Evolutionary conservation across 2,329 filamentous ascomycete species (phyloP), one percentile per base, ranked within the genome.

Genomic region (Hypoxylon sp.): DNA sequence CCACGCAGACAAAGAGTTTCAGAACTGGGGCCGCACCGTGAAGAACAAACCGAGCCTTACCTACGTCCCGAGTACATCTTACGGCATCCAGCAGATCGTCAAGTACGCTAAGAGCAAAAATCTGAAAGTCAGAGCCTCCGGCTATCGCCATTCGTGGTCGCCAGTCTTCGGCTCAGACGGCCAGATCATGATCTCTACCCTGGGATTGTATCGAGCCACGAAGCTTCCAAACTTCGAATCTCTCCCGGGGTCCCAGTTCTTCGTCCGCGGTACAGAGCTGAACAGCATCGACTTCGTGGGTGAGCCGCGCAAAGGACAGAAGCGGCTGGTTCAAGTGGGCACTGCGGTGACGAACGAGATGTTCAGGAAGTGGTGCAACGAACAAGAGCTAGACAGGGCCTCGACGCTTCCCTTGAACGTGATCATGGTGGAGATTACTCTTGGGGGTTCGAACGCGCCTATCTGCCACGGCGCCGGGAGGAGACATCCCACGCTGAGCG

Each of bases 381-480:
- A 69, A 2, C 73, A 75, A 45, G 70, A 76, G 18, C 71, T 73
- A 15, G 77, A 57, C 15, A 48, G 27, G n/a, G 54, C 54, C 43
- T 57, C 75, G 72, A 72, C 75, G 0, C 63, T 80, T 17, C 77
- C 79, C 1, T 68, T 78, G 15, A 78, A 81, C 62, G 75, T 79
- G 18, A 78, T 80, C 56, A 73, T 80, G 55, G 78, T 79, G 4
- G 79, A 81, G 66, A 77, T 81, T 40, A 82, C 79, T 0, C 70
- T 78, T 40, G 78, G 78, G 7, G 79, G 79, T 2, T 73, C 75
- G 5, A 81, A 80, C 48, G 77, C 68, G 0, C 73, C 75, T 0
- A 78, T 79, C 42, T 81, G 79, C 64, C 79, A 81, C 49, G 79
- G 79, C 2, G 77, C 76, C 1, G 79, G 79, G 9, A 72, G 75